Base-by-base conservation (phyloP, 2,329 filamentous ascomycete species). In the Phialophora tarda region DNA sequence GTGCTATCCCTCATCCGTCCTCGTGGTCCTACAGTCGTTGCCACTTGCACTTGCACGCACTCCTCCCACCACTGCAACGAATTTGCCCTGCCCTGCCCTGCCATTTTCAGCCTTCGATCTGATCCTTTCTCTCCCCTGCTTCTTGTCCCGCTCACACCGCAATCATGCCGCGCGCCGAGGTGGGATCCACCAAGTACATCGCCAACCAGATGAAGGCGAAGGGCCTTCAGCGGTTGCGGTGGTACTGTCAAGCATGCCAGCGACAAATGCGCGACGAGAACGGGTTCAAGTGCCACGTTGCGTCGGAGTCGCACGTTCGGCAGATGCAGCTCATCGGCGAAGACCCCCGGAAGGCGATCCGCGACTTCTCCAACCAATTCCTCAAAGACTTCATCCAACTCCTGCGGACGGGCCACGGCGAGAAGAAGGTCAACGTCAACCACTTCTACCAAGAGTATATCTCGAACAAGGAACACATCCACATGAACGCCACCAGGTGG, bases 381-480 rank as follows among this genome's bases (percentile, higher is more conserved):
- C 81, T 90, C 69, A 85, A 85, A 65, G 91, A 96, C 75, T 97
- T 97, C 73, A 70, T 96, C 0, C 83, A 87, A 64, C 82, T 95
- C 1, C 83, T 99, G 6, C 86, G 88, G 64, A 97, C 93, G 0
- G 87, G 89, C 0, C 95, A 99, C 74, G 92, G 93, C 69, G 93
- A 97, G 79, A 99, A 99, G 78, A 86, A 88, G 73, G 88, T 98
- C 1, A 86, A 93, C 38, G 87, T 93, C 59, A 99, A 99, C 75
- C 89, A 91, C 68, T 98, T 98, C 77, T 99, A 99, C 79, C 92
- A 98, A 77, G 89, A 93, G 75, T 95, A 96, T 74, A 97, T 98
- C 72, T 85, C 88, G 17, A 90, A 94, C 72, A 93, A 93, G 77
- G 85, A 92, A 74, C 94, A 98, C 76, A 82, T 95, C 8, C 95